Conservation (phyloP, 176 grass and related monocot species). For the Bolboschoenus planiculmis region DNA sequence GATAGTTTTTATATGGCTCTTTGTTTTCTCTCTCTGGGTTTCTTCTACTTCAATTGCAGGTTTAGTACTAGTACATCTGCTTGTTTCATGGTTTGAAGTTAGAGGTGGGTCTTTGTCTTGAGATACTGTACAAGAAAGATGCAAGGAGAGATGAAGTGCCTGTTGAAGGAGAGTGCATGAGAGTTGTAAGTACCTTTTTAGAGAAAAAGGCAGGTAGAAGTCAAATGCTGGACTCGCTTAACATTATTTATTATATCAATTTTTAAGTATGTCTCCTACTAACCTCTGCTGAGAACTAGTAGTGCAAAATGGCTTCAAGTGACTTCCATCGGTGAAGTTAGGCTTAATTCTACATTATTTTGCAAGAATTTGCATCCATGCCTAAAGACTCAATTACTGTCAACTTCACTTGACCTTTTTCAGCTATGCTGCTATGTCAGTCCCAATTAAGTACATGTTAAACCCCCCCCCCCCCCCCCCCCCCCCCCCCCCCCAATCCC, state of each 20-base stretch:
- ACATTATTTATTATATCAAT: not conserved
- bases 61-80: not conserved
- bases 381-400: not conserved
- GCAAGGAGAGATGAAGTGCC: constrained; percentile 49
- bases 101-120: constrained; percentile 27
- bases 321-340: not conserved
- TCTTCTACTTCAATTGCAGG: constrained; percentile 27
- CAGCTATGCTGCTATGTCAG: not conserved
- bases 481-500: too few species aligned
- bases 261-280: not conserved
- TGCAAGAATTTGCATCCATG: not conserved
- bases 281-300: not conserved
- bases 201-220: not conserved
- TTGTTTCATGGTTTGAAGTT: constrained; percentile 28
- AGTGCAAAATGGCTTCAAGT: not conserved
- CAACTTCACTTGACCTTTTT: not conserved
- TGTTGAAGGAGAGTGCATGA: constrained; percentile 24
- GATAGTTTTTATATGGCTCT: constrained; percentile 22
- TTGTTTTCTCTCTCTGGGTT: constrained; percentile 23
- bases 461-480: too few species aligned
- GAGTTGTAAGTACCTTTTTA: not conserved
- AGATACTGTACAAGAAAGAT: constrained; percentile 52
- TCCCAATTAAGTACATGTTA: not conserved
- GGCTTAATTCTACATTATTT: not conserved
- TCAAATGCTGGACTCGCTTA: not conserved